Evolutionary conservation across 345 rosid species (phyloP).

Genomic region (Fremontodendron californicum): DNA sequence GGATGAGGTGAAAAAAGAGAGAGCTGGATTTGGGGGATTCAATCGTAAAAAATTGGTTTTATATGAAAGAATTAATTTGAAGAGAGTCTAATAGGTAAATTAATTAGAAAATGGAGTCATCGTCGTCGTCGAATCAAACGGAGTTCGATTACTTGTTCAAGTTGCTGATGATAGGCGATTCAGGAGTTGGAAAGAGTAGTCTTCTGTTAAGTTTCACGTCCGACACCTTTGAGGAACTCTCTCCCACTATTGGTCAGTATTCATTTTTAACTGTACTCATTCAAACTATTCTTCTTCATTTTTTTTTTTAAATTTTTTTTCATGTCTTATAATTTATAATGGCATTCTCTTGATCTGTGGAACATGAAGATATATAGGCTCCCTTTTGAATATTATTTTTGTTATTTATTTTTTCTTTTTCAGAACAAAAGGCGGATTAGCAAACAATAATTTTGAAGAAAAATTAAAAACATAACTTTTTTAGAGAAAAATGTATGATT

Average conservation of each 20-base stretch:
- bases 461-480: background rate
- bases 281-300: no score
- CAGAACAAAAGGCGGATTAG: background rate
- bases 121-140: background rate
- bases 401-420: background rate
- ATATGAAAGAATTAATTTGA: background rate
- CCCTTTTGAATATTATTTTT: background rate
- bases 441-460: background rate
- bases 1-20: background rate
- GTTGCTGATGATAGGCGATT: conserved; percentile 55
- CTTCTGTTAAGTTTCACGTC: conserved; percentile 50
- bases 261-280: background rate
- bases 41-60: background rate
- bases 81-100: background rate
- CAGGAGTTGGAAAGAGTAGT: conserved; percentile 54
- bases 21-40: background rate
- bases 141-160: conserved; percentile 44
- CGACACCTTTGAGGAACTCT: conserved; percentile 34
- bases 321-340: background rate
- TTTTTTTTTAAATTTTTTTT: no score
- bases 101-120: conserved; percentile 19
- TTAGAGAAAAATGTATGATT: background rate
- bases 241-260: conserved; percentile 46
- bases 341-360: background rate
- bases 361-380: background rate